Percentiles rank a stretch among this genome's conserved stretches.
These are phyloP conservation scores for Aspergillus sp. DNA, from an alignment of 2,329 filamentous ascomycete species.

Conservation along the genomic window DNA sequence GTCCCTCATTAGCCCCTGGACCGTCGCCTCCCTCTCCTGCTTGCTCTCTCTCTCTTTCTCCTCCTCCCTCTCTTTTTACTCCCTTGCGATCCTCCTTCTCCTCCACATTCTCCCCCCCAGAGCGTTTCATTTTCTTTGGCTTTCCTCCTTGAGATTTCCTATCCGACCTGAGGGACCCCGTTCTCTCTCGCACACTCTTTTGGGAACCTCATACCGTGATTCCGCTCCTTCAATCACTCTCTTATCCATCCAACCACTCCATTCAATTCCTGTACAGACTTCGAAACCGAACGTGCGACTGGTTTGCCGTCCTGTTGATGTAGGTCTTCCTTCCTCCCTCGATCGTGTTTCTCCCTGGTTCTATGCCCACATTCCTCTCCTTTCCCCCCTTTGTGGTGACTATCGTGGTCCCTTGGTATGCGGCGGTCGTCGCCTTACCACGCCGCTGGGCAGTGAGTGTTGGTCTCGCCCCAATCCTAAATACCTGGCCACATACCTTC, in stretches of 20 bases:
- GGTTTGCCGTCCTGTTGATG: slow-evolving; percentile 27
- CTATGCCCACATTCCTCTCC: neutral
- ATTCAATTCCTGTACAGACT: slow-evolving; percentile 25
- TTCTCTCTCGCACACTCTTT: slow-evolving; percentile 43
- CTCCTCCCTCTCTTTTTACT: slow-evolving; percentile 19
- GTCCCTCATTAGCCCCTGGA: slow-evolving; percentile 13
- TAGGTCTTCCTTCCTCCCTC: slow-evolving; percentile 20
- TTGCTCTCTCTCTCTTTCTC: neutral
- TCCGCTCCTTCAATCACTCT: slow-evolving; percentile 23
- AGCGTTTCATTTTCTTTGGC: slow-evolving; percentile 22
- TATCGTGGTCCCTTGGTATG: neutral
- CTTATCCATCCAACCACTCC: slow-evolving; percentile 1
- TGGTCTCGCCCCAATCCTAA: neutral
- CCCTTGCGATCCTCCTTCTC: slow-evolving; percentile 23
- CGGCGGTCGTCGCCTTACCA: neutral
- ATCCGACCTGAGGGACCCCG: slow-evolving; percentile 40
- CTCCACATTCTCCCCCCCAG: slow-evolving; percentile 19
- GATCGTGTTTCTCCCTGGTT: slow-evolving; percentile 1
- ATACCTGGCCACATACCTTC: neutral
- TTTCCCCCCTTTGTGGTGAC: neutral
- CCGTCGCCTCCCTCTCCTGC: slow-evolving; percentile 10
- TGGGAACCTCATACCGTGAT: slow-evolving; percentile 29
- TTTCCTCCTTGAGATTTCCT: slow-evolving; percentile 32
- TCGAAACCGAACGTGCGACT: slow-evolving; percentile 25
- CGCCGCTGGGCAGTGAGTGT: neutral